Base-by-base conservation (phyloP, 345 rosid species). In the Microthlaspi erraticum region DNA sequence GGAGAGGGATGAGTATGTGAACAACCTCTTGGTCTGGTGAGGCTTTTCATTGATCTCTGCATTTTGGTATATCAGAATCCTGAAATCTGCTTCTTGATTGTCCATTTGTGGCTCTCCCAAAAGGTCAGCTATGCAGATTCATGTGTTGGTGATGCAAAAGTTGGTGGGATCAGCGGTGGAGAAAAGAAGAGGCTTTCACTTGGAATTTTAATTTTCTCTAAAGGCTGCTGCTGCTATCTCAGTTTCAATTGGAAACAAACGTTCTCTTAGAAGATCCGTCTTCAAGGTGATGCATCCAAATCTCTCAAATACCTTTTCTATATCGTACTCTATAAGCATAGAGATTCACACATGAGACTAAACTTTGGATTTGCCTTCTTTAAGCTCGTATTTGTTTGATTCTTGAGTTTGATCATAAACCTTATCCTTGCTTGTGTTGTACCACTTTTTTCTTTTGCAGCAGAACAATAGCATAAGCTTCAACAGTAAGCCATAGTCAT, bases 81-180 rank as follows among this genome's bases (percentile, higher is more conserved):
- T 55, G 20, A 12, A 55, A 33, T 70, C 65, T 72, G 18, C 72
- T 61, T 73, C 33, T 36, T 58, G 58, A 59, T 64, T 16, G 18
- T 76, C 46, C 13, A 72, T 77, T 77, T 73, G 54, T 16, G 77
- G 63, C 58, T 76, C 62, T 63, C 77, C n/a, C 77, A 75, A 88
- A 80, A 93, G 98, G 90, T 88, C 70, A 83, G 88, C 70, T 91
- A 95, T 75, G 95, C 99, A 48, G 90, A 89, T 77, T 76, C 96
- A 37, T 82, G 64, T 76, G 91, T 94, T 65, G 99, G 99, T 55
- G 99, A 94, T 85, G 91, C 95, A 68, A 91, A 94, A 82, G 93
- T 89, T 69, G 95, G 96, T 68, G 99, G 99, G 63, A 85, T 91
- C 72, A 94, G 99, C 67, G 99, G 99, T 26, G 99, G 99, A 68